These are phyloP conservation scores for Gossypium ekmanianum DNA, from an alignment of 345 rosid genomes.

Conservation along the genomic window DNA sequence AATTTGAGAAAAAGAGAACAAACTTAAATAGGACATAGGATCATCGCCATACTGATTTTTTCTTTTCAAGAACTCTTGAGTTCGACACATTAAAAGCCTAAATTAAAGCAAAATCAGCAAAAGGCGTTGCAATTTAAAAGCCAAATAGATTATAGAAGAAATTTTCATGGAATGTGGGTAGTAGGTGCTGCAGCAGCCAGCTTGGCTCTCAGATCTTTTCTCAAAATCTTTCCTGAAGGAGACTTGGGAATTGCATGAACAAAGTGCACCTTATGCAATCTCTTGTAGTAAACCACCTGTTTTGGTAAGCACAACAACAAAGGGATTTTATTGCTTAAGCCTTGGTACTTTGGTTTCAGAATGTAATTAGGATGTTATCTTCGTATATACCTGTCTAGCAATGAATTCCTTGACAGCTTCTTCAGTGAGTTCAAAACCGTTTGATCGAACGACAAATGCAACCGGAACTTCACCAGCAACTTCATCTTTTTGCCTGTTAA, in stretches of 20 bases:
- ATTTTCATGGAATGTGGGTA: slow-evolving; percentile 4
- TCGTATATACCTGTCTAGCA: slow-evolving; percentile 60
- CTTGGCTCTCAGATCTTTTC: slow-evolving; percentile 79
- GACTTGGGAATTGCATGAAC: slow-evolving; percentile 83
- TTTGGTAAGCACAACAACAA: background rate
- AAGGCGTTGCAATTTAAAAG: background rate
- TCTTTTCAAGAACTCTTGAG: background rate
- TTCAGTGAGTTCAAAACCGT: slow-evolving; percentile 54
- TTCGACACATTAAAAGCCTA: background rate
- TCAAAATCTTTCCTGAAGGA: slow-evolving; percentile 81
- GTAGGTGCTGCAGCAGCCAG: slow-evolving; percentile 29
- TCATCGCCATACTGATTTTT: background rate
- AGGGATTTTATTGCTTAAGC: background rate
- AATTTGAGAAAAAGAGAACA: background rate
- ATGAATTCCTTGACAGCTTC: slow-evolving; percentile 66
- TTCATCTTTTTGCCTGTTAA: slow-evolving; percentile 67
- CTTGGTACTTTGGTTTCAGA: too few relatives aligned
- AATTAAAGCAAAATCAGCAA: background rate
- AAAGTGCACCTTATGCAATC: slow-evolving; percentile 67
- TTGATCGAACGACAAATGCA: slow-evolving; percentile 75
- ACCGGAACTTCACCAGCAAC: slow-evolving; percentile 92
- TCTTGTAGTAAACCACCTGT: slow-evolving; percentile 89
- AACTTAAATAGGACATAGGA: background rate
- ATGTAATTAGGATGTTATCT: too few relatives aligned
- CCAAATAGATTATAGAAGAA: background rate